Percentiles rank a stretch among this genome's conserved stretches.
Conservation (phyloP, 305 asterid genomes). For the Fraxinus sp. region DNA sequence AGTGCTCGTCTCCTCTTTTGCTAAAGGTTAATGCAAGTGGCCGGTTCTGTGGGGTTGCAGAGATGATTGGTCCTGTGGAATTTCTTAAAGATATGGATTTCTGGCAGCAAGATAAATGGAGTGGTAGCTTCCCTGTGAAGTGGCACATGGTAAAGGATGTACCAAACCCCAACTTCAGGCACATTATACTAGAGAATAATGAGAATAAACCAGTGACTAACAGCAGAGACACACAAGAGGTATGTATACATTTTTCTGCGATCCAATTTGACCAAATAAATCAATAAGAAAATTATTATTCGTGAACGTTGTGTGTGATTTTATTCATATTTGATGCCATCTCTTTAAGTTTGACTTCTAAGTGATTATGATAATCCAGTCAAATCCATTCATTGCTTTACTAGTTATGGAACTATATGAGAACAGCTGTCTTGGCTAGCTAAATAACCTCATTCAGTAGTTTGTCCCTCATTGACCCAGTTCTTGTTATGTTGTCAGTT, state of each 20-base stretch:
- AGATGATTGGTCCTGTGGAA: slow-evolving; percentile 91
- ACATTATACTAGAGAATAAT: slow-evolving; percentile 83
- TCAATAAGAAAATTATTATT: not conserved
- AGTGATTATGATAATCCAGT: not conserved
- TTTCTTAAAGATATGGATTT: slow-evolving; percentile 83
- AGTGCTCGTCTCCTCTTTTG: slow-evolving; percentile 8
- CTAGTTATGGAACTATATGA: not conserved
- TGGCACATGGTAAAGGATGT: slow-evolving; percentile 92
- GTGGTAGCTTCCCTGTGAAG: slow-evolving; percentile 91
- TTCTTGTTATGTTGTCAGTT: not conserved
- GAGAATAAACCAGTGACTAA: slow-evolving; percentile 92
- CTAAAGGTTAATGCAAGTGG: slow-evolving; percentile 93
- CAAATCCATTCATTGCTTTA: not conserved
- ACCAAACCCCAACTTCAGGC: slow-evolving; percentile 82
- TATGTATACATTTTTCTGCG: slow-evolving; percentile 21
- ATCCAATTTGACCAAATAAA: not conserved
- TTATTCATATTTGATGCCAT: not conserved
- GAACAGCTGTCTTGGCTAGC: not conserved
- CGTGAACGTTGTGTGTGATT: not conserved
- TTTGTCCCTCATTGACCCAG: not conserved
- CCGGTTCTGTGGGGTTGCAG: slow-evolving; percentile 95
- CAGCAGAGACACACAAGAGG: slow-evolving; percentile 98
- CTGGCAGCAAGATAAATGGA: slow-evolving; percentile 99
- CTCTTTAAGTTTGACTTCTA: not conserved
- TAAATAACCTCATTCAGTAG: not conserved